Percentiles rank a stretch among this genome's conserved stretches.
Evolutionary conservation across 805 yeast genomes (phyloP).

Genomic region (Yamadazyma insecticola): DNA sequence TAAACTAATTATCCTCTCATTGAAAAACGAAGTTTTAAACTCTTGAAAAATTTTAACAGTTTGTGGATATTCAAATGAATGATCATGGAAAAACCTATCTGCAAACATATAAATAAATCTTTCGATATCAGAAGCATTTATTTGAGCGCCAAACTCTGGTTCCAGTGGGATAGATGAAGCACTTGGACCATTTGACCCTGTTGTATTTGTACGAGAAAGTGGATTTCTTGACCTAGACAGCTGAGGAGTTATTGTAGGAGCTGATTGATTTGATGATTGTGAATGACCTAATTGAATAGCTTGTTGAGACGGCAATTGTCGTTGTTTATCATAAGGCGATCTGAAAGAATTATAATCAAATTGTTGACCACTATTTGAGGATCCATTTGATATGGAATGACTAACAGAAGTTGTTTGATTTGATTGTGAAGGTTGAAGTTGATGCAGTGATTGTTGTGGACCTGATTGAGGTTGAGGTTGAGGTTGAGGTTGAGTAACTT

Average conservation of each 20-base stretch:
- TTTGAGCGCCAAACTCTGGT: slow-evolving; percentile 6
- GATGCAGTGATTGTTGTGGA: slow-evolving; percentile 12
- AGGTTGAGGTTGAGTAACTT: slow-evolving; percentile 12
- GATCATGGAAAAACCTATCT: slow-evolving; percentile 36
- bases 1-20: slow-evolving; percentile 35
- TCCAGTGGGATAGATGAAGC: too few species aligned
- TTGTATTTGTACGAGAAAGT: too few species aligned
- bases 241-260: neutral
- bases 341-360: too few species aligned
- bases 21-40: slow-evolving; percentile 36
- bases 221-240: too few species aligned
- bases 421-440: slow-evolving; percentile 7
- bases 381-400: too few species aligned
- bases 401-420: too few species aligned
- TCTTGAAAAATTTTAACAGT: slow-evolving; percentile 40
- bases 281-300: neutral
- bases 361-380: too few species aligned
- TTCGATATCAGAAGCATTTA: slow-evolving; percentile 32
- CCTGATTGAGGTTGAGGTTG: slow-evolving; percentile 12
- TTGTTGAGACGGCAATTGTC: too few species aligned
- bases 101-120: slow-evolving; percentile 38
- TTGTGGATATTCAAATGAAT: slow-evolving; percentile 40
- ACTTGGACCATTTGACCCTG: too few species aligned
- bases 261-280: neutral
- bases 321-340: too few species aligned